Evolutionary conservation across 202 grass and related monocot species (phyloP), one percentile per base, ranked within the genome.

Genomic region (Dendrocalamus latiflorus): DNA sequence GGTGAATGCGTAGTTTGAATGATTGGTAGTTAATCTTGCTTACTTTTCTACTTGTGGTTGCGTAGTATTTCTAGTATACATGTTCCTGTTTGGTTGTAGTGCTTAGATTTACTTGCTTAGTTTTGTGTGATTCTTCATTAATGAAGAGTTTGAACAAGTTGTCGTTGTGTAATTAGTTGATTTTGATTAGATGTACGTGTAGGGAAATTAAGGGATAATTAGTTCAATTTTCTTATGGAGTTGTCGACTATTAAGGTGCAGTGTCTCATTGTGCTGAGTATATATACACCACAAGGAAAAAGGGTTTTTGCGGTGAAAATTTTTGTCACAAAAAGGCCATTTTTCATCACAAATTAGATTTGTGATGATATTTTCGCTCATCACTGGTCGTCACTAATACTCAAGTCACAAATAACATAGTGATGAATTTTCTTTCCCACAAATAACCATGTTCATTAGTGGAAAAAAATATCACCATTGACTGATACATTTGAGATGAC

Each of bases 71-170:
- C 37, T 17, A 47, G n/a, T 30, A 57, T 6, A 75, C 13, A 56
- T 18, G 39, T 65, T 56, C 47, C 10, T 38, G 10, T 68, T 68
- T 68, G 48, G 20, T 22, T 86, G 49, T 55, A 58, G 28, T 75
- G 76, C 70, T 84, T 66, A 43, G 44, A 34, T 73, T 67, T 81
- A 54, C 59, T 65, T 41, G 28, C 58, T 24, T 45, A 65, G 37
- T 67, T 67, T 28, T 3, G 6, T 21, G 6, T 21, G 21, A 26
- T 82, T 53, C 16, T 54, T 83, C 55, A 47, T 22, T 36, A 63
- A 16, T 69, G 41, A 61, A 39, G 9, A 77, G 42, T 69, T 38
- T 60, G 33, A 34, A 42, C 14, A 70, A 37, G 12, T 51, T 12
- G 49, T 68, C 16, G 25, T 6, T 37, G 2, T 68, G 37, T 20